Evolutionary conservation across 164 flowering plant genomes (phyloP).

Genomic region (Euptelea pleiosperma): DNA sequence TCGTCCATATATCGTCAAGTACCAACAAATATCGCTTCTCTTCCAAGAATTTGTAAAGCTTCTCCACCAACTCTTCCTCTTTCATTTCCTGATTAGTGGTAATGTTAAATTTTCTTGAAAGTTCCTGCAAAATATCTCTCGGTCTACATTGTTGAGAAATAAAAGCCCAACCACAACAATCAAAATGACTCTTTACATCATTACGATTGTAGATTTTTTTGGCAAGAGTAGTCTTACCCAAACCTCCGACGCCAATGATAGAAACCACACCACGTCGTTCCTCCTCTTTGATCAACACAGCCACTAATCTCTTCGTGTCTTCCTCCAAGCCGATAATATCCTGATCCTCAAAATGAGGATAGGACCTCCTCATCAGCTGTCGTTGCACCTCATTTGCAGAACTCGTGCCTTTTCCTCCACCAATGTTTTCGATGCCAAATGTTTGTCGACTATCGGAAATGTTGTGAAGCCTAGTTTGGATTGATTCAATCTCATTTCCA

Average conservation of each 20-base stretch:
- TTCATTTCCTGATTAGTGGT: no score
- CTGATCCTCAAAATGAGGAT: no score
- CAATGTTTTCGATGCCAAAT: background rate
- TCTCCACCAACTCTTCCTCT: no score
- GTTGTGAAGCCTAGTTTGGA: background rate
- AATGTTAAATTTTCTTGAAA: background rate
- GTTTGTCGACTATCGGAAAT: background rate
- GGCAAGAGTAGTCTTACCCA: no score
- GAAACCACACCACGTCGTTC: background rate
- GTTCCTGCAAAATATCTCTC: background rate
- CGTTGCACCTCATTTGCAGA: no score
- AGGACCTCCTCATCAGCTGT: no score
- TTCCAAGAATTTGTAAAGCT: no score
- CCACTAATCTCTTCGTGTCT: background rate
- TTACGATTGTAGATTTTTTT: background rate
- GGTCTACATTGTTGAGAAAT: constrained; percentile 1
- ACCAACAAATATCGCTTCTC: no score
- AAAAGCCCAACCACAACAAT: background rate
- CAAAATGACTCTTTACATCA: background rate
- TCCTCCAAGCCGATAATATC: no score
- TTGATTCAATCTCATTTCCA: background rate
- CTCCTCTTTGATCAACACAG: background rate
- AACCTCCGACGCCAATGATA: background rate
- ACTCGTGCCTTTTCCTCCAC: background rate
- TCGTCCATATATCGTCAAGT: constrained; percentile 2